Evolutionary conservation across 352 stramenopile genomes (phyloP), one percentile per base, ranked within the genome.

Genomic region (Albugo candida): DNA sequence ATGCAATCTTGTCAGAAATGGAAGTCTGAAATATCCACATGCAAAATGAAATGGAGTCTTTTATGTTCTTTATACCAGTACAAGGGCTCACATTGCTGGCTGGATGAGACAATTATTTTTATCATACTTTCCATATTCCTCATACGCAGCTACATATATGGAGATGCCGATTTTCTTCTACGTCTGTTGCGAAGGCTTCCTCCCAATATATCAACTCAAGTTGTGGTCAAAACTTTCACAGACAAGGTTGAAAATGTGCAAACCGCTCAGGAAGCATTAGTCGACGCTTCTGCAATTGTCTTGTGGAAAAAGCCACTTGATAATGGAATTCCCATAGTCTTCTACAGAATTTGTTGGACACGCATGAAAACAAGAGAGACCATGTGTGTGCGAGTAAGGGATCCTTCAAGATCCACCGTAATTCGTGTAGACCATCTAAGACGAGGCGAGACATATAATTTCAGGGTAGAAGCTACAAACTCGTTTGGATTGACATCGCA

Each of bases 381-480:
- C 4, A 79, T 82, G 53, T 89, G 72, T 63, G 56, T 84, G 39
- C 85, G 85, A 45, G 49, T 89, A 36, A 59, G 81, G 2, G 60
- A 70, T 5, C 51, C 83, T 3, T 73, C 73, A 12, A 54, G 86
- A n/a, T 75, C 77, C 1, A 83, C 69, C 1, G 68, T 52, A 6
- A 71, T 81, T 38, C 58, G 45, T 0, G 55, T 87, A 37, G 59
- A 78, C 13, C 75, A 84, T 18, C 49, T 89, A 20, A 50, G 64
- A 35, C 72, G 85, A 36, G 77, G 77, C 8, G 74, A 87, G 48
- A 89, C 77, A 36, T 89, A 87, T 63, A 85, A 84, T 45, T 77
- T 89, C 48, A 65, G 81, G 11, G 77, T 89, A 5, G 70, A 89
- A 48, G 71, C 77, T 14, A 87, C 74, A 10, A 89, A 89, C 51